Percentiles rank a stretch among this genome's conserved stretches.
Conservation (phyloP, 768 basidiomycete genomes). For the Myochromella boudieri region DNA sequence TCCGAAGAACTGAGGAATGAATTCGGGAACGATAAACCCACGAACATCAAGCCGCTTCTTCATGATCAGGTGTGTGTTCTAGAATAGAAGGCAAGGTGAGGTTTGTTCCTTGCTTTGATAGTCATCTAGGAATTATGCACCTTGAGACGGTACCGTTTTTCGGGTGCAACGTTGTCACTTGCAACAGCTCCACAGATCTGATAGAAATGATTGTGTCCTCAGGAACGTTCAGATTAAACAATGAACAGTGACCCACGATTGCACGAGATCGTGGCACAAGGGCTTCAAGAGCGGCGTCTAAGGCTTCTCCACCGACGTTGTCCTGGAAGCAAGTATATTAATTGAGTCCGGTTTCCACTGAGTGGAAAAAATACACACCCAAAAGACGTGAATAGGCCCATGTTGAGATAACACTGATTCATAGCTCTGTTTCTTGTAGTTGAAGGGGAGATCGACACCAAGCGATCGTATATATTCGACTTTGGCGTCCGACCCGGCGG, state of each 20-base stretch:
- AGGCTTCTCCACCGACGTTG: constrained; percentile 48
- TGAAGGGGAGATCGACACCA: constrained; percentile 61
- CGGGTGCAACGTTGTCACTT: constrained; percentile 6
- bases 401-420: constrained; percentile 45
- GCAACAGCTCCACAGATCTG: constrained; percentile 4
- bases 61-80: constrained; percentile 42
- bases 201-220: not conserved
- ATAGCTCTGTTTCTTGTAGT: constrained; percentile 56
- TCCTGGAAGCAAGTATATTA: constrained; percentile 28
- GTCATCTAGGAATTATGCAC: not conserved
- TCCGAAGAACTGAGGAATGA: constrained; percentile 28
- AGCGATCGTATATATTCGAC: constrained; percentile 49
- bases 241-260: constrained; percentile 27
- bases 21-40: constrained; percentile 40
- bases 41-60: constrained; percentile 39
- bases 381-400: constrained; percentile 54
- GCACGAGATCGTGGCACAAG: constrained; percentile 41
- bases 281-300: constrained; percentile 32
- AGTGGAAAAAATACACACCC: not conserved
- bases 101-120: not conserved
- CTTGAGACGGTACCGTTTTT: constrained; percentile 14
- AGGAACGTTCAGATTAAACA: too few relatives aligned
- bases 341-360: too few relatives aligned
- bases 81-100: not conserved
- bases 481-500: constrained; percentile 63